Conservation (phyloP, 257 asterid genomes). For the Lantana camara region DNA sequence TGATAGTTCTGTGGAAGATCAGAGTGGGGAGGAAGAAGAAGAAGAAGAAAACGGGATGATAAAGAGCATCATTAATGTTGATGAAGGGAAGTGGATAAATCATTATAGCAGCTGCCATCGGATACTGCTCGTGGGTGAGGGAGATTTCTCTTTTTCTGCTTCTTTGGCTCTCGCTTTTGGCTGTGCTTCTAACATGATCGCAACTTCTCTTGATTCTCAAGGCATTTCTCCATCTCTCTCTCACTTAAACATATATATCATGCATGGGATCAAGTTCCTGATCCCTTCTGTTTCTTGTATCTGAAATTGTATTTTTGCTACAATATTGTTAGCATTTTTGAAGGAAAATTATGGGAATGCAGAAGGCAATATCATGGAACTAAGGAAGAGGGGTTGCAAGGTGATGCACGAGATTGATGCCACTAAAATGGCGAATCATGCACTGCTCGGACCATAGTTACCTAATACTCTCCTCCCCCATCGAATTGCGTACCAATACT, state of each 20-base stretch:
- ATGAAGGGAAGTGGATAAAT: too few relatives aligned
- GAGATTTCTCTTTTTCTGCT: slow-evolving; percentile 55
- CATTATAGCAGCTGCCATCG: too few relatives aligned
- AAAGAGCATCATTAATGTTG: background rate
- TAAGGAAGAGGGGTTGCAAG: slow-evolving; percentile 35
- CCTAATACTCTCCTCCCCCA: too few relatives aligned
- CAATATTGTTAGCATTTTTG: slow-evolving; percentile 15
- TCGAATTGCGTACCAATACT: too few relatives aligned
- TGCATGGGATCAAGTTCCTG: too few relatives aligned
- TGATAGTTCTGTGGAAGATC: background rate
- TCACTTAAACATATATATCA: too few relatives aligned
- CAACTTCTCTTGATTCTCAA: slow-evolving; percentile 43
- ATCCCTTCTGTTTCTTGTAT: too few relatives aligned
- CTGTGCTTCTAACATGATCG: slow-evolving; percentile 36
- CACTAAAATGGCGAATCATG: slow-evolving; percentile 33
- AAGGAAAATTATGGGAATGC: slow-evolving; percentile 40
- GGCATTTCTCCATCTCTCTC: too few relatives aligned
- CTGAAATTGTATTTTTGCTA: too few relatives aligned
- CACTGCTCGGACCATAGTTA: too few relatives aligned
- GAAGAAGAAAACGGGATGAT: background rate
- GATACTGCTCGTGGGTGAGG: slow-evolving; percentile 54
- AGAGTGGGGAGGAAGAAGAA: too few relatives aligned
- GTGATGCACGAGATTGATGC: slow-evolving; percentile 52
- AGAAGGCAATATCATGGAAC: slow-evolving; percentile 27
- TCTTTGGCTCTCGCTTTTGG: slow-evolving; percentile 45